phyloP scores from a whole-genome alignment of 208 protist genomes.

The Trichomonas tenax region DNA sequence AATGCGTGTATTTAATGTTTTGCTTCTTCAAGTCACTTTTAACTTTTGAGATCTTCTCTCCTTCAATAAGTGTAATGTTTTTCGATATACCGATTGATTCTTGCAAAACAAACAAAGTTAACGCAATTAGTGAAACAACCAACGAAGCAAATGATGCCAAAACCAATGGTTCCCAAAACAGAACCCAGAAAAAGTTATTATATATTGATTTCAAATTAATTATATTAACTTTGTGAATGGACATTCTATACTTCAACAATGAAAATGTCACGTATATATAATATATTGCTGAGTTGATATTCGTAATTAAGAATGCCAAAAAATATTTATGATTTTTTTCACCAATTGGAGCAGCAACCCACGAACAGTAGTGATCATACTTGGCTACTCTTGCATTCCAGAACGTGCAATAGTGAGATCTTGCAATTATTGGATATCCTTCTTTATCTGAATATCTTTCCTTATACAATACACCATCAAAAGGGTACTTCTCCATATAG shows the following conservation, averaged over 20 bases:
- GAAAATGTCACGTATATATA: neutral
- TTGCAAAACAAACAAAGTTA: neutral
- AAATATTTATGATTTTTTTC: neutral
- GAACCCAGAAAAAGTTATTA: neutral
- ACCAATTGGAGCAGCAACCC: neutral
- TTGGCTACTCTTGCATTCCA: neutral
- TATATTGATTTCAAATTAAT: neutral
- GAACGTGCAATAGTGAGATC: neutral
- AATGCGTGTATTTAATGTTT: neutral
- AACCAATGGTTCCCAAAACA: neutral
- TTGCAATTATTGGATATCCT: neutral
- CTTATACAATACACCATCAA: neutral
- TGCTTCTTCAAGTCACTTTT: neutral
- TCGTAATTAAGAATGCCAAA: neutral
- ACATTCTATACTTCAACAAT: neutral
- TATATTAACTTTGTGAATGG: neutral
- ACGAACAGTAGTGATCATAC: neutral
- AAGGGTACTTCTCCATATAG: neutral
- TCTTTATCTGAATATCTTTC: neutral
- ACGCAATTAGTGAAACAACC: neutral
- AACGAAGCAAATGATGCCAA: neutral
- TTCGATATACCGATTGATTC: neutral
- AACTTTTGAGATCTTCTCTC: neutral
- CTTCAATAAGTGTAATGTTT: neutral
- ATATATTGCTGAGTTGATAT: neutral